Evolutionary conservation across 768 basidiomycete species (phyloP).

Genomic region (Exsudoporus frostii): DNA sequence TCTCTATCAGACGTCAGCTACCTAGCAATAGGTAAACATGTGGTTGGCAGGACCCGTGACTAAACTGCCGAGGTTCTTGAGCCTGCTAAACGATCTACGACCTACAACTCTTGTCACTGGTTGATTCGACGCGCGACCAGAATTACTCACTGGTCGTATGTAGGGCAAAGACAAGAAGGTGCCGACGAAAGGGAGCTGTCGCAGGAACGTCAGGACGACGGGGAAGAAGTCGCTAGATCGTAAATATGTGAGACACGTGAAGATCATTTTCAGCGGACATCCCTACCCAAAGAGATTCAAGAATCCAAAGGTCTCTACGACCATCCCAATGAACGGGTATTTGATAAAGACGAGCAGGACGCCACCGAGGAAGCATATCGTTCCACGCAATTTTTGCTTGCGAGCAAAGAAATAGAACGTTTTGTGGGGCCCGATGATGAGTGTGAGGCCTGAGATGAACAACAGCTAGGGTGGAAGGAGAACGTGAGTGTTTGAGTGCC

Average conservation of each 20-base stretch:
- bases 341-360: slow-evolving; percentile 92
- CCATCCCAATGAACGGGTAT: slow-evolving; percentile 90
- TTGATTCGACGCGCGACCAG: background rate
- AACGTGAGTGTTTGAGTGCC: slow-evolving; percentile 2
- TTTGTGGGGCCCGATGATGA: slow-evolving; percentile 96
- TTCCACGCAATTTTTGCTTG: slow-evolving; percentile 90
- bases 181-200: slow-evolving; percentile 91
- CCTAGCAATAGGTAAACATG: background rate
- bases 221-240: slow-evolving; percentile 92
- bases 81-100: slow-evolving; percentile 76
- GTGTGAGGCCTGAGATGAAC: slow-evolving; percentile 89
- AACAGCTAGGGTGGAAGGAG: slow-evolving; percentile 61
- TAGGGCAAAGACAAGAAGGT: slow-evolving; percentile 84
- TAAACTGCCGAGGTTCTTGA: slow-evolving; percentile 74
- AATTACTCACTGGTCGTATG: slow-evolving; percentile 65
- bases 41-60: slow-evolving; percentile 11
- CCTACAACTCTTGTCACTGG: slow-evolving; percentile 38
- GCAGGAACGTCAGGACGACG: slow-evolving; percentile 93
- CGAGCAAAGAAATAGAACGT: slow-evolving; percentile 98
- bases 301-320: slow-evolving; percentile 96
- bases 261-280: background rate
- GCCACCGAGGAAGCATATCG: slow-evolving; percentile 83
- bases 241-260: background rate
- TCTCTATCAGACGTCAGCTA: slow-evolving; percentile 10
- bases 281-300: slow-evolving; percentile 91